Base-by-base conservation (phyloP, 805 yeast species). In the Lachancea thermotolerans region DNA sequence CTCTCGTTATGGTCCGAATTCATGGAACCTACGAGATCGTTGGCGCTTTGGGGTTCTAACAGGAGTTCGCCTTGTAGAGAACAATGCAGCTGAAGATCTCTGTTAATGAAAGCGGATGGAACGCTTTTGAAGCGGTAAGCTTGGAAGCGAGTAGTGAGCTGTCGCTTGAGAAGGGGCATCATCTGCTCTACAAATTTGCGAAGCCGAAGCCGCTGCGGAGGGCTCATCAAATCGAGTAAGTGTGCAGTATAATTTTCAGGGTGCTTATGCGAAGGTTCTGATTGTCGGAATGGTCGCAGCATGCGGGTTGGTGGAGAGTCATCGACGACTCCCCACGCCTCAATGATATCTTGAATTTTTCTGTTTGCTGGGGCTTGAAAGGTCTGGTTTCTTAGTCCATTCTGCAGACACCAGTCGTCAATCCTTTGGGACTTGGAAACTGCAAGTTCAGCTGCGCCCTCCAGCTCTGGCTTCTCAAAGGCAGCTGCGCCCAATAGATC, bases 261-360 rank as follows among this genome's bases (percentile, higher is more conserved):
- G 17, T 38, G 39, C n/a, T 9, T 25, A 5, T 12, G 28, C 10
- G 42, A 17, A 5, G 35, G 8, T 16, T 25, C 18, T 14, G n/a
- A 10, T 3, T 37, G 37, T 2, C n/a, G 14, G 32, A 32, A 37
- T 6, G 41, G 35, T 21, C 16, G 10, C 11, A 25, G 17, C 14
- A 31, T 15, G 10, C 12, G 42, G 10, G 34, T 44, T 10, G 41
- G 28, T 6, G 50, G 49, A 7, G 46, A 28, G 16, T 52, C 44
- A 27, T 62, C 62, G 34, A 61, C 67, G 42, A 61, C 60, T 17
- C 67, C 68, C 68, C 68, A 64, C 1, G 67, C 62, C 2, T 58
- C 58, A n/a, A 63, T 44, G 2, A 60, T 41, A 8, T 63, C 65
- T 31, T 48, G 51, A 3, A 54, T 43, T 21, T 46, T 44, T 8